These are phyloP conservation scores for Leptomonas pyrrhocoris DNA, from an alignment of 208 protist species.

Conservation along the genomic window DNA sequence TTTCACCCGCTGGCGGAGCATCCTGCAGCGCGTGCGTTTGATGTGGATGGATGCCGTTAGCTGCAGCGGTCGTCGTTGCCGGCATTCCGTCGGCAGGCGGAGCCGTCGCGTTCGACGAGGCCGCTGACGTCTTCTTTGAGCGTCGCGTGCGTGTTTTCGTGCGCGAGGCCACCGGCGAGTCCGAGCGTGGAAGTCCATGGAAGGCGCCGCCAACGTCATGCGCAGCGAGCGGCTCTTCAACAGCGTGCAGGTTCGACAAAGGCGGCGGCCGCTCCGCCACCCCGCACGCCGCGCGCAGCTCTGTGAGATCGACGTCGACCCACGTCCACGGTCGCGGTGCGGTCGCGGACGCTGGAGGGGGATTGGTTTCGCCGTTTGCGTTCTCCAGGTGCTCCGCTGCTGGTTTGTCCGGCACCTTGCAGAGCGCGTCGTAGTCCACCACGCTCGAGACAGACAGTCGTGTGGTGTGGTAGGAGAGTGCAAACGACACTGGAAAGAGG, in stretches of 20 bases:
- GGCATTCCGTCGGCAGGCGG: background rate
- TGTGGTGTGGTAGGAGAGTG: constrained; percentile 23
- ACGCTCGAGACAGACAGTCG: constrained; percentile 23
- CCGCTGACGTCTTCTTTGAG: constrained; percentile 3
- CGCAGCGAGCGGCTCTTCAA: background rate
- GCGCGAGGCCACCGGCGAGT: background rate
- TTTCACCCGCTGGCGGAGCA: no score
- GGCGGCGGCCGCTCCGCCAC: constrained; percentile 10
- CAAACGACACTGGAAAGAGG: constrained; percentile 29
- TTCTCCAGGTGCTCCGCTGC: background rate
- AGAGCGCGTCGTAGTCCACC: constrained; percentile 23
- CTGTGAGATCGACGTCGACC: constrained; percentile 20
- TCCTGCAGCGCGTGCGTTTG: background rate
- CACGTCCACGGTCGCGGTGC: constrained; percentile 35
- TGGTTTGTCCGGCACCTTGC: background rate
- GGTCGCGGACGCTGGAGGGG: no score
- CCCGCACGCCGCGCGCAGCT: constrained; percentile 24
- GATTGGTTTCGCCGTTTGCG: background rate
- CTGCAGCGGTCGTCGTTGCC: no score
- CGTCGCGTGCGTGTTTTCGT: background rate
- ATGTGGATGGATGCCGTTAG: background rate
- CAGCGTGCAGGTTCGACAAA: background rate
- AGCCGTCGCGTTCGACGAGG: background rate
- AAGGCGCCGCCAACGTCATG: background rate
- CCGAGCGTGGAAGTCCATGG: background rate